Conservation (phyloP, 352 stramenopile species). For the Phytophthora pini region DNA sequence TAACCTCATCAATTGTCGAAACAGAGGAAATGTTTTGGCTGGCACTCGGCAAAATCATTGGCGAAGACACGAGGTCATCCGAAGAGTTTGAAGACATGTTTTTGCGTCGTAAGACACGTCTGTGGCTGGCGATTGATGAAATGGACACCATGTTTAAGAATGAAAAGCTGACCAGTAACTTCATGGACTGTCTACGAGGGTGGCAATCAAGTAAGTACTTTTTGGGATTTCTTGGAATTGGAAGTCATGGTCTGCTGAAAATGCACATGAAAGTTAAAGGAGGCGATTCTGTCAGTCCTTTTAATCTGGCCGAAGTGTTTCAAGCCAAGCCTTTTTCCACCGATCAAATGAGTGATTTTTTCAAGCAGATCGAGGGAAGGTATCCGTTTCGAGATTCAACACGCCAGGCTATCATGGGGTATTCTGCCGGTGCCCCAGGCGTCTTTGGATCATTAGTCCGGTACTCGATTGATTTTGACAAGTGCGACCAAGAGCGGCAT, state of each 20-base stretch:
- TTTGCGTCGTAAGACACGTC: neutral
- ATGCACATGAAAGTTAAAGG: slow-evolving; percentile 6
- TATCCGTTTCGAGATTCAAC: slow-evolving; percentile 26
- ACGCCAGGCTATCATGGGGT: slow-evolving; percentile 15
- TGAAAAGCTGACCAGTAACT: slow-evolving; percentile 14
- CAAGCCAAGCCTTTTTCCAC: slow-evolving; percentile 21
- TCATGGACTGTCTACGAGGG: slow-evolving; percentile 20
- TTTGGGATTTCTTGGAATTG: slow-evolving; percentile 33
- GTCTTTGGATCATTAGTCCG: slow-evolving; percentile 32
- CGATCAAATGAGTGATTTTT: slow-evolving; percentile 34
- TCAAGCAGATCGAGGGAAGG: slow-evolving; percentile 20
- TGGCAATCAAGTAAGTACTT: slow-evolving; percentile 24
- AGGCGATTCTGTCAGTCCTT: slow-evolving; percentile 3
- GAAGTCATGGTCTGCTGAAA: slow-evolving; percentile 29
- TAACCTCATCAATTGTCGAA: neutral
- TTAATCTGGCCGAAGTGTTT: slow-evolving; percentile 22
- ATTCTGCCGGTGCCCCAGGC: slow-evolving; percentile 32
- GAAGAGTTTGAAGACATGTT: neutral
- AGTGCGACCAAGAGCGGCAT: slow-evolving; percentile 4
- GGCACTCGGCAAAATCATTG: neutral
- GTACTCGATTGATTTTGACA: slow-evolving; percentile 24
- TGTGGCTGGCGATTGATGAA: neutral
- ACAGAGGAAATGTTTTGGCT: slow-evolving; percentile 3
- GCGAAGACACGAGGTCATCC: neutral
- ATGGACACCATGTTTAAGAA: neutral